These are phyloP conservation scores for Globisporangium acanthophoron DNA, from an alignment of 352 stramenopile species.

Conservation along the genomic window DNA sequence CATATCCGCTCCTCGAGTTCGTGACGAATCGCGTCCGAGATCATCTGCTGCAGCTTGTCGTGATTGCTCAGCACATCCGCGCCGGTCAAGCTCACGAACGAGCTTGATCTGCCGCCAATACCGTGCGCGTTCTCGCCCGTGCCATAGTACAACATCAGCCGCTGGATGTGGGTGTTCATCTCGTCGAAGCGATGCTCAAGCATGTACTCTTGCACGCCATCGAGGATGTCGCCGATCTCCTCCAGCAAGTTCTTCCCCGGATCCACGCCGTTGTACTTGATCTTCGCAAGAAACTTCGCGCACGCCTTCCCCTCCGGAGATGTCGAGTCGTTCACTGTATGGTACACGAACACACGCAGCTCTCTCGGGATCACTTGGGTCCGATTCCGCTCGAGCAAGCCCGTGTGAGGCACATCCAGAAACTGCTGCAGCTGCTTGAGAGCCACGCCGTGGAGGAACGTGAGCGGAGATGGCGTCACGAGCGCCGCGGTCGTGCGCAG, in stretches of 20 bases:
- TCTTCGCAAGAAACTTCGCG: slow-evolving; percentile 64
- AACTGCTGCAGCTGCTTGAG: slow-evolving; percentile 82
- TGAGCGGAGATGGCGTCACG: slow-evolving; percentile 71
- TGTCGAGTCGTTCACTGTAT: slow-evolving; percentile 71
- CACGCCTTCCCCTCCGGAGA: slow-evolving; percentile 79
- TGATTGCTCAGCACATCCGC: slow-evolving; percentile 61
- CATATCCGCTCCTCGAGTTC: slow-evolving; percentile 80
- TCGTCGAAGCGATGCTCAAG: slow-evolving; percentile 79
- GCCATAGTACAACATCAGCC: slow-evolving; percentile 45
- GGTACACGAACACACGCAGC: slow-evolving; percentile 75
- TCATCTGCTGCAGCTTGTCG: slow-evolving; percentile 66
- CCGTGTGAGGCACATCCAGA: slow-evolving; percentile 65
- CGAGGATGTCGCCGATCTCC: slow-evolving; percentile 71
- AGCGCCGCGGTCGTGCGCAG: slow-evolving; percentile 61
- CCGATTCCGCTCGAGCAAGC: slow-evolving; percentile 65
- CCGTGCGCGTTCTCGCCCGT: slow-evolving; percentile 10
- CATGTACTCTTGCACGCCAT: slow-evolving; percentile 85
- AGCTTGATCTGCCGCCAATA: slow-evolving; percentile 39
- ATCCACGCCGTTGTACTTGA: slow-evolving; percentile 37
- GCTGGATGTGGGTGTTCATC: slow-evolving; percentile 60
- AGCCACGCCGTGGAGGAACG: slow-evolving; percentile 62
- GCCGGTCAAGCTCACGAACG: slow-evolving; percentile 57
- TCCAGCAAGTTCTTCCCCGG: slow-evolving; percentile 55
- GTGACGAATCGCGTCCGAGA: slow-evolving; percentile 80
- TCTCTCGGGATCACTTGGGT: slow-evolving; percentile 75